Evolutionary conservation across 257 asterid genomes (phyloP).

Genomic region (Gentiana dahurica): DNA sequence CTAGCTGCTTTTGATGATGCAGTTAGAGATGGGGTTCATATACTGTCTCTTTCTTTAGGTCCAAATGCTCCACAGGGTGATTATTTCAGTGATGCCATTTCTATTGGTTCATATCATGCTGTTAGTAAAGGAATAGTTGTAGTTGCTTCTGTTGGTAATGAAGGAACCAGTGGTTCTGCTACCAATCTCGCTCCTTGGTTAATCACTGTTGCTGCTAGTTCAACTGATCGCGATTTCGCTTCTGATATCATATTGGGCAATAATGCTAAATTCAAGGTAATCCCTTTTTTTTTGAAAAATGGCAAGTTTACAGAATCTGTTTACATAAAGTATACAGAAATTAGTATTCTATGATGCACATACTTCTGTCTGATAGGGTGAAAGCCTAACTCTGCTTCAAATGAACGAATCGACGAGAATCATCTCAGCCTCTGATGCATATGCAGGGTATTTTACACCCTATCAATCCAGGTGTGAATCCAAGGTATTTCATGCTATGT

Average conservation of each 20-base stretch:
- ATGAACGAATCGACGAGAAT: constrained; percentile 39
- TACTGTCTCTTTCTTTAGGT: constrained; percentile 70
- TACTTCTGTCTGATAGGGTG: constrained; percentile 37
- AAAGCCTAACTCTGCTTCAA: constrained; percentile 47
- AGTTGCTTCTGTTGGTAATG: constrained; percentile 89
- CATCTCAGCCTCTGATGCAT: constrained; percentile 73
- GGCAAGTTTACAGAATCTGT: no score
- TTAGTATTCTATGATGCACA: no score
- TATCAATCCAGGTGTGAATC: constrained; percentile 98
- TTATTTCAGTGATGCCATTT: constrained; percentile 79
- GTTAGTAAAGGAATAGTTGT: constrained; percentile 65
- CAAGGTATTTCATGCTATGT: constrained; percentile 55
- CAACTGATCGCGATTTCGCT: constrained; percentile 66
- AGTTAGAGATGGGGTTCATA: constrained; percentile 72
- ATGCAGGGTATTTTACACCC: constrained; percentile 87
- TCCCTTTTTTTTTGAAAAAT: neutral
- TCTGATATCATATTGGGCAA: constrained; percentile 72
- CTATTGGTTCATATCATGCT: constrained; percentile 88
- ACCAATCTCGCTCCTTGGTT: constrained; percentile 94
- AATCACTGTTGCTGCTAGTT: constrained; percentile 81
- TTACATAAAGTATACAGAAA: no score
- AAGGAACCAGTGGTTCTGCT: constrained; percentile 54
- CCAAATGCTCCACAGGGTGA: constrained; percentile 76
- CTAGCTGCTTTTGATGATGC: constrained; percentile 98
- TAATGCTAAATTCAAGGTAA: constrained; percentile 54